Evolutionary conservation across 306 rosid genomes (phyloP).

Genomic region (Rosa lucieae): DNA sequence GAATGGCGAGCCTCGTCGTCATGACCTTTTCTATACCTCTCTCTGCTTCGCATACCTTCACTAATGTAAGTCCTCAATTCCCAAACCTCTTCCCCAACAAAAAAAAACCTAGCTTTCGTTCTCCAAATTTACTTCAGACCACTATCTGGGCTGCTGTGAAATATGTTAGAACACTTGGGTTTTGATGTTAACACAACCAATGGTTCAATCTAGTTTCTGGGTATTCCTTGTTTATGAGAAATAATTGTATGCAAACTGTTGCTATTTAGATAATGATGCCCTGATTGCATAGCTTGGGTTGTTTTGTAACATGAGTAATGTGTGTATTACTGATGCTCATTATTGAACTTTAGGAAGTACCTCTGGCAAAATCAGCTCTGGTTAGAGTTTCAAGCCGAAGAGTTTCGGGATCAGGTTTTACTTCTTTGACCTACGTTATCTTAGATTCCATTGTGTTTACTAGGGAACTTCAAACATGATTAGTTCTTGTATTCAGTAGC

Average conservation of each 20-base stretch:
- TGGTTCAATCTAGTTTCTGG: not conserved
- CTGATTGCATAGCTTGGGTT: not conserved
- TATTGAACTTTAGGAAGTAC: constrained; percentile 30
- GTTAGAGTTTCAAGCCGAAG: constrained; percentile 33
- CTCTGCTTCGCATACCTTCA: constrained; percentile 13
- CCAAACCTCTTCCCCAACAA: not conserved
- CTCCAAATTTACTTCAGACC: not conserved
- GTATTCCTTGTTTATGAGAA: not conserved
- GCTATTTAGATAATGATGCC: not conserved
- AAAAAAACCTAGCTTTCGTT: constrained; percentile 4
- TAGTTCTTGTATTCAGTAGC: not conserved
- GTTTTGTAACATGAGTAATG: not conserved
- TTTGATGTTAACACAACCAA: not conserved
- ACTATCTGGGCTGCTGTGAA: constrained; percentile 13
- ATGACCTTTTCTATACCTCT: constrained; percentile 27
- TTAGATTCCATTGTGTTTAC: not conserved
- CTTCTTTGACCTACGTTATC: constrained; percentile 18
- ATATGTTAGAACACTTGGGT: not conserved
- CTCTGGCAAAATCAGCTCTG: constrained; percentile 19
- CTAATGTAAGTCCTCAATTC: constrained; percentile 20
- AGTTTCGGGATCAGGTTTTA: constrained; percentile 46
- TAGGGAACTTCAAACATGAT: constrained; percentile 4
- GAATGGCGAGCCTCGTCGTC: constrained; percentile 40
- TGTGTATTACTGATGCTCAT: constrained; percentile 1
- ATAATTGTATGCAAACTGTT: not conserved